Conservation (phyloP, 2,329 filamentous ascomycete genomes). For the Leptographium flavum region DNA sequence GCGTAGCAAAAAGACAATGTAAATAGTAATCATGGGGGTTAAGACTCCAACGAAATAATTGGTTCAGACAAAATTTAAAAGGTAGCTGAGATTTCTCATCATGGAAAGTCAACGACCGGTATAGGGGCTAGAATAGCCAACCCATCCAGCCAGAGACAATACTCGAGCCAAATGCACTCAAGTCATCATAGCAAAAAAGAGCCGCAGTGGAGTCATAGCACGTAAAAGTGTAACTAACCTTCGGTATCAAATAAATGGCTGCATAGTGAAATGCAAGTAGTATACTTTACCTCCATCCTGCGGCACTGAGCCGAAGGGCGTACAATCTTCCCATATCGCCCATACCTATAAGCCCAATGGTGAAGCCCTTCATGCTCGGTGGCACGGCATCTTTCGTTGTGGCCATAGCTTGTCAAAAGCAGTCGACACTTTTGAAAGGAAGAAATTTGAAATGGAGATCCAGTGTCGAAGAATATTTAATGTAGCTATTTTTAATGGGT, state of each 20-base stretch:
- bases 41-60: slow-evolving; percentile 5
- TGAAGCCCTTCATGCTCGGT: slow-evolving; percentile 47
- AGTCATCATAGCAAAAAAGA: slow-evolving; percentile 65
- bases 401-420: not conserved
- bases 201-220: no score
- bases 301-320: slow-evolving; percentile 70
- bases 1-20: not conserved
- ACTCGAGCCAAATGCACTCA: slow-evolving; percentile 99
- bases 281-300: slow-evolving; percentile 80
- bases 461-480: no score
- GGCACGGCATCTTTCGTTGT: slow-evolving; percentile 5
- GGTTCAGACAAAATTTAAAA: slow-evolving; percentile 76
- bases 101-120: slow-evolving; percentile 58
- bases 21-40: not conserved
- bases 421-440: not conserved
- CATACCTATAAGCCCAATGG: slow-evolving; percentile 94
- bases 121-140: slow-evolving; percentile 63
- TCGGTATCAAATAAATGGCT: not conserved
- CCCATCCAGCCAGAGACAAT: slow-evolving; percentile 52
- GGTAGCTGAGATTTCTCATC: slow-evolving; percentile 99
- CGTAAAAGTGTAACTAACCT: not conserved
- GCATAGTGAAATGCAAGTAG: not conserved
- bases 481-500: not conserved
- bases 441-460: no score
- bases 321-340: slow-evolving; percentile 99